These are phyloP conservation scores for Serendipita sp. DNA, from an alignment of 768 basidiomycete genomes.

Conservation along the genomic window DNA sequence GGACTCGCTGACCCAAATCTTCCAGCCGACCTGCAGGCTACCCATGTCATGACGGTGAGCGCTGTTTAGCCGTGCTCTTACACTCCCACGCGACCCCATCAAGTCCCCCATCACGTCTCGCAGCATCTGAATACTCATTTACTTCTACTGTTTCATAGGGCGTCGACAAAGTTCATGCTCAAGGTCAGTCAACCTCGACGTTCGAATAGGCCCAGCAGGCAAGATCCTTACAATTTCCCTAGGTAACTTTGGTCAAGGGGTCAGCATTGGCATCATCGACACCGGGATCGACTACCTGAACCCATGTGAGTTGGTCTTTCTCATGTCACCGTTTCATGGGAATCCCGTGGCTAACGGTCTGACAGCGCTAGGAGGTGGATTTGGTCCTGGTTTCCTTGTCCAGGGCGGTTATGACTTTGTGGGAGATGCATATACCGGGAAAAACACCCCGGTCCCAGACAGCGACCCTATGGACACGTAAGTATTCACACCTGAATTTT, in stretches of 20 bases:
- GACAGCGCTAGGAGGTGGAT: slow-evolving; percentile 10
- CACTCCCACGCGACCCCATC: no score
- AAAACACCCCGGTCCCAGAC: slow-evolving; percentile 1
- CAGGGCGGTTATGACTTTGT: slow-evolving; percentile 10
- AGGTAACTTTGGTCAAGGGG: slow-evolving; percentile 21
- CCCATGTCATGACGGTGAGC: slow-evolving; percentile 7
- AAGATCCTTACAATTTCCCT: not conserved
- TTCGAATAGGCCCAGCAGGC: not conserved
- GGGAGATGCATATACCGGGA: slow-evolving; percentile 5
- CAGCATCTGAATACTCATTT: not conserved
- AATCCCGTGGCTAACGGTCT: not conserved
- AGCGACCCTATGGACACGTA: not conserved
- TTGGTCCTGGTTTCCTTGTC: slow-evolving; percentile 10
- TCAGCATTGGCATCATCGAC: slow-evolving; percentile 19
- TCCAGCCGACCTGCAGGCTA: not conserved
- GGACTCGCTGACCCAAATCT: not conserved
- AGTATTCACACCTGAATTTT: not conserved
- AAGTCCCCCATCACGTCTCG: not conserved
- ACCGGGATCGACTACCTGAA: slow-evolving; percentile 6
- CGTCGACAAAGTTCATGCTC: slow-evolving; percentile 22
- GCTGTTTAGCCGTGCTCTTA: no score
- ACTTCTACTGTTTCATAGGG: slow-evolving; percentile 8
- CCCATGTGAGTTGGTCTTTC: not conserved
- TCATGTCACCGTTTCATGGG: not conserved
- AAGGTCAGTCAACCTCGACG: not conserved